A percentile compares a stretch with the other conserved stretches of the same genome.
Conservation (phyloP, 2,329 filamentous ascomycete species). For the Botrytis fabae region DNA sequence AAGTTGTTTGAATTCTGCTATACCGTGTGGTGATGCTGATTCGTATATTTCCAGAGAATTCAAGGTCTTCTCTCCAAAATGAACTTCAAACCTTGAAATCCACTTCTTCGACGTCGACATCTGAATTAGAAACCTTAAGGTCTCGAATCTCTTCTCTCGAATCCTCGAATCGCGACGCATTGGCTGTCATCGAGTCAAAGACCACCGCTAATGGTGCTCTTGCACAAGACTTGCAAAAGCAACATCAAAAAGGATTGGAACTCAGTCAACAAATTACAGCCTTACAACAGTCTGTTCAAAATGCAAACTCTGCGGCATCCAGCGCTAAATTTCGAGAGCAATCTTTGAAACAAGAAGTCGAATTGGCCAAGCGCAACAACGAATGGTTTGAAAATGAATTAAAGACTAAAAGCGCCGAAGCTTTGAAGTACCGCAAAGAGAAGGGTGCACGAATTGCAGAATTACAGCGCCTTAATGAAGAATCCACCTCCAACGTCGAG, state of each 20-base stretch:
- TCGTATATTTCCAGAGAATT: conserved; percentile 62
- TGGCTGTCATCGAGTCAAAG: conserved; percentile 87
- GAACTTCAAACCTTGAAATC: conserved; percentile 79
- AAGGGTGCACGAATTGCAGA: conserved; percentile 88
- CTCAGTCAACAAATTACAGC: conserved; percentile 78
- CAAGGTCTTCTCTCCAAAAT: conserved; percentile 72
- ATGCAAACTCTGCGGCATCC: conserved; percentile 74
- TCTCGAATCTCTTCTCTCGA: conserved; percentile 85
- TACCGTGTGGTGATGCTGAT: conserved; percentile 19
- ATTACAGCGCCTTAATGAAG: conserved; percentile 85
- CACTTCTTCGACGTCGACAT: conserved; percentile 70
- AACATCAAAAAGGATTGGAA: conserved; percentile 84
- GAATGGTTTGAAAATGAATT: conserved; percentile 93
- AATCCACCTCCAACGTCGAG: conserved; percentile 75
- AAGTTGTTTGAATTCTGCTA: conserved; percentile 29
- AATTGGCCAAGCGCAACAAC: conserved; percentile 82
- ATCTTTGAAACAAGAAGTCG: conserved; percentile 84
- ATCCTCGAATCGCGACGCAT: conserved; percentile 85
- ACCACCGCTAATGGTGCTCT: conserved; percentile 82
- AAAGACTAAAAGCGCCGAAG: conserved; percentile 84
- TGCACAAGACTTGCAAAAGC: conserved; percentile 79
- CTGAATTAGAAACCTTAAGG: conserved; percentile 73
- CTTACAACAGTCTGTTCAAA: conserved; percentile 81
- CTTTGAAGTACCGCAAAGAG: conserved; percentile 89
- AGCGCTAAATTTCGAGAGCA: conserved; percentile 90